Conservation (phyloP, 257 asterid species). For the Vinca minor region DNA sequence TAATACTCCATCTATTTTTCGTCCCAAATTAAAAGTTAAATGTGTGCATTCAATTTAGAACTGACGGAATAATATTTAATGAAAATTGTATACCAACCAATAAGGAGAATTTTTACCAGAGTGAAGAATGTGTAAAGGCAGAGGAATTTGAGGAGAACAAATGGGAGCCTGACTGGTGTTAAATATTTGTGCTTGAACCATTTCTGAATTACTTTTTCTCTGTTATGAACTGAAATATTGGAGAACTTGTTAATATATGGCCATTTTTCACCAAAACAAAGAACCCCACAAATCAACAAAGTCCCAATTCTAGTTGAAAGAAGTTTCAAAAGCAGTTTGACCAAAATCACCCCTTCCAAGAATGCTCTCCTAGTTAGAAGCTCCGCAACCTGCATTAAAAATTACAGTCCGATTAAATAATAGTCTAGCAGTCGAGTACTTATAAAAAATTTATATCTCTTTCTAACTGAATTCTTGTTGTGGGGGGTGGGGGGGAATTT, state of each 20-base stretch:
- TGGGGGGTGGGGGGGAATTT: too few species aligned
- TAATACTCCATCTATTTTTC: too few species aligned
- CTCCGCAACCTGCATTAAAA: slow-evolving; percentile 56
- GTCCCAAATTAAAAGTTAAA: not conserved
- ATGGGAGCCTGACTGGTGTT: slow-evolving; percentile 68
- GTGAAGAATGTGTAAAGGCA: slow-evolving; percentile 52
- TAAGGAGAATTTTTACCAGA: too few species aligned
- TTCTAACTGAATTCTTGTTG: too few species aligned
- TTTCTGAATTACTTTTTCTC: slow-evolving; percentile 52
- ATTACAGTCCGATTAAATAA: too few species aligned
- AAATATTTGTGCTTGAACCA: slow-evolving; percentile 46
- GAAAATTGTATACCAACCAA: too few species aligned
- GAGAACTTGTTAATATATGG: slow-evolving; percentile 56
- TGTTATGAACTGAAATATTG: slow-evolving; percentile 42
- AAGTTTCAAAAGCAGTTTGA: slow-evolving; percentile 29
- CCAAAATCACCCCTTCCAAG: slow-evolving; percentile 39
- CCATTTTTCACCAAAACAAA: slow-evolving; percentile 38
- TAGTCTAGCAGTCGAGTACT: too few species aligned
- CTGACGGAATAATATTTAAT: too few species aligned
- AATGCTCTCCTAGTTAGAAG: slow-evolving; percentile 33
- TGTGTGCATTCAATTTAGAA: too few species aligned
- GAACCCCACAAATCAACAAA: slow-evolving; percentile 47
- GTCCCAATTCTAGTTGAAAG: slow-evolving; percentile 70
- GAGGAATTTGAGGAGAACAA: slow-evolving; percentile 63
- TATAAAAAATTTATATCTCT: not conserved